Conservation (phyloP, 179 eudicot species). For the Drosera spatulata region DNA sequence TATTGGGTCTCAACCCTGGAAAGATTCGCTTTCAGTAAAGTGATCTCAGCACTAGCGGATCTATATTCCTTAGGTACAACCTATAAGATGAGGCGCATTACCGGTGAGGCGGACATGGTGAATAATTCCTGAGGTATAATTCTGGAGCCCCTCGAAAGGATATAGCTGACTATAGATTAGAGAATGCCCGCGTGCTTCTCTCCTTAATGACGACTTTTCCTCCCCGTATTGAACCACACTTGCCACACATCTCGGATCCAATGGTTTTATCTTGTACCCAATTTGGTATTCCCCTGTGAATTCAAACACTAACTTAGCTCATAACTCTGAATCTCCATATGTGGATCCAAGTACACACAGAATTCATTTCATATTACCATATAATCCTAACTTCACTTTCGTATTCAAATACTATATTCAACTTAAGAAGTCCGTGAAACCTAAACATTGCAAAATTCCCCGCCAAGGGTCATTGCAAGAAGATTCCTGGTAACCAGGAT, state of each 20-base stretch:
- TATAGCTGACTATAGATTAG: slow-evolving; percentile 81
- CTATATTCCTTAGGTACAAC: no score
- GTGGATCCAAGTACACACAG: no score
- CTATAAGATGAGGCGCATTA: slow-evolving; percentile 5
- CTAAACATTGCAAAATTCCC: no score
- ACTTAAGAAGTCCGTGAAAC: no score
- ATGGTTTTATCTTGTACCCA: slow-evolving; percentile 57
- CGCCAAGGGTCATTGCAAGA: no score
- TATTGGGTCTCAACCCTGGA: slow-evolving; percentile 63
- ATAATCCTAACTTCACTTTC: no score
- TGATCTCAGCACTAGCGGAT: background rate
- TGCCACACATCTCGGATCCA: slow-evolving; percentile 48
- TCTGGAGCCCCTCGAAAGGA: slow-evolving; percentile 86
- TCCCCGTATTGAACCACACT: slow-evolving; percentile 72
- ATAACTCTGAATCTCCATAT: no score
- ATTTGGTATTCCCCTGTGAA: slow-evolving; percentile 81
- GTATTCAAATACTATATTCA: no score
- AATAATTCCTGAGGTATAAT: slow-evolving; percentile 94
- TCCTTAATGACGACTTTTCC: slow-evolving; percentile 20
- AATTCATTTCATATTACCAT: no score
- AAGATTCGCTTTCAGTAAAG: background rate
- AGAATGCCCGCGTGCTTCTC: slow-evolving; percentile 62
- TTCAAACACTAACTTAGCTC: background rate
- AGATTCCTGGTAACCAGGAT: no score
- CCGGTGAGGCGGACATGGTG: slow-evolving; percentile 94